Conservation (phyloP, 129 eudicot species). For the Ambrosia trifida region DNA sequence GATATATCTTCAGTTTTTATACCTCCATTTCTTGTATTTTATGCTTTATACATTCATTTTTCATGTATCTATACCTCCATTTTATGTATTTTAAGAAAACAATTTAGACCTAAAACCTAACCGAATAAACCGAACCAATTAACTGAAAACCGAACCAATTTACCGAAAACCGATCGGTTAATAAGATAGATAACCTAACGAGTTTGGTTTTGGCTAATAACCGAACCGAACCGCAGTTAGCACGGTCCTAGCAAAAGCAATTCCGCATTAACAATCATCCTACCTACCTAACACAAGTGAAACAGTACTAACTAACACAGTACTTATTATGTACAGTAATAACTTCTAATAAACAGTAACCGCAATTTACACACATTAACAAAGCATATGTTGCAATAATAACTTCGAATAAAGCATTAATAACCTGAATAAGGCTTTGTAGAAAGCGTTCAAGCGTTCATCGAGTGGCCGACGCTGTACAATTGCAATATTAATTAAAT, state of each 20-base stretch:
- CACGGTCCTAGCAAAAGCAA: background rate
- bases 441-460: conserved; percentile 24
- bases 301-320: conserved; percentile 23
- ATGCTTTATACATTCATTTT: too few species aligned
- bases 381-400: background rate
- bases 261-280: conserved; percentile 15
- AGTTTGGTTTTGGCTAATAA: too few species aligned
- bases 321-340: conserved; percentile 4
- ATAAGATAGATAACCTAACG: too few species aligned
- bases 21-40: too few species aligned
- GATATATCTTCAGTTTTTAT: too few species aligned
- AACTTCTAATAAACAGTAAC: conserved; percentile 13
- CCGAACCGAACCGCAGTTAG: too few species aligned
- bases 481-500: conserved; percentile 5
- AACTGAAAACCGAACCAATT: too few species aligned
- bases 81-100: too few species aligned
- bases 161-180: too few species aligned
- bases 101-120: too few species aligned
- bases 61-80: too few species aligned
- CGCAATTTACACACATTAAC: conserved; percentile 27
- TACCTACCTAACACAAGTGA: conserved; percentile 26
- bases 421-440: background rate
- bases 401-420: background rate
- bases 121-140: too few species aligned
- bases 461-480: conserved; percentile 14